phyloP scores from a whole-genome alignment of 2,329 filamentous ascomycete genomes.

The Akanthomyces muscarius region DNA sequence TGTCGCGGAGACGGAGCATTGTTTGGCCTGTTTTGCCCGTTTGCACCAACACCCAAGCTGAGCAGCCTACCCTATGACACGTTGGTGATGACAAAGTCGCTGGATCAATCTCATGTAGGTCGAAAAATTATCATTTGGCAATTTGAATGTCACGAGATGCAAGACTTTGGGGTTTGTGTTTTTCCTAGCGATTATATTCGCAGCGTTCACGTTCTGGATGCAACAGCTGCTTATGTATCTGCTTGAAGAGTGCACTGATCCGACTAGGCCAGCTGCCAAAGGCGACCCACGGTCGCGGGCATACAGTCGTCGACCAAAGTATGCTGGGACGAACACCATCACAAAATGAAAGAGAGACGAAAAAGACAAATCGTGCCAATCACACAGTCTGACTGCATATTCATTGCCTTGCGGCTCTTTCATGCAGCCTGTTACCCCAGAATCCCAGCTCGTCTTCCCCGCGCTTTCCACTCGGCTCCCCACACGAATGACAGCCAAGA shows the following conservation, averaged over 20 bases:
- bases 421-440: neutral
- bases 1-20: neutral
- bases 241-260: no score
- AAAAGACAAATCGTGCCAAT: neutral
- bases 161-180: no score
- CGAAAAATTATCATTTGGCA: neutral
- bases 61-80: neutral
- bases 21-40: neutral
- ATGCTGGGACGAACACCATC: no score
- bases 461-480: neutral
- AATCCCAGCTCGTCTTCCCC: conserved; percentile 10
- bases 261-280: no score
- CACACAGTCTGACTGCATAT: neutral
- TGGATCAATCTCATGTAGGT: neutral
- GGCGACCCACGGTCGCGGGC: no score
- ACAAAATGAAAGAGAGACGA: neutral
- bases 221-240: no score
- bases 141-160: no score
- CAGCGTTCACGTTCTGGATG: no score
- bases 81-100: no score
- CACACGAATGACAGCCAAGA: neutral
- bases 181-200: no score
- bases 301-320: no score
- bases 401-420: neutral
- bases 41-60: neutral